phyloP scores from a whole-genome alignment of 495 filamentous ascomycete species.

The Collariella sp. region DNA sequence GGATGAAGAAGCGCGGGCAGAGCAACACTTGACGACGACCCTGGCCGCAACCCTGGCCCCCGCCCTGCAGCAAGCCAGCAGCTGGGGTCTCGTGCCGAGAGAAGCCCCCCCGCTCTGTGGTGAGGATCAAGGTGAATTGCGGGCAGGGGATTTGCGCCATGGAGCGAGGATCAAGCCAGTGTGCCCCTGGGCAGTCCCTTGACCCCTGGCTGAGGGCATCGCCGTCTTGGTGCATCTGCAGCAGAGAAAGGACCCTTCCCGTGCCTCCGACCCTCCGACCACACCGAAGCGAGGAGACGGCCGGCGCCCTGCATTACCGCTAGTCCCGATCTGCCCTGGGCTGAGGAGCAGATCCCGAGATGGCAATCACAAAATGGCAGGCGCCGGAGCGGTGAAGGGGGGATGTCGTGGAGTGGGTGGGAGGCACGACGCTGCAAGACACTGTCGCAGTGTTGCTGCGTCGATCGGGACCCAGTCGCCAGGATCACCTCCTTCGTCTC shows the following conservation, averaged over 20 bases:
- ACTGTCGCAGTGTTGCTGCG: too few relatives aligned
- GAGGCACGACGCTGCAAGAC: too few relatives aligned
- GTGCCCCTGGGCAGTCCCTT: too few relatives aligned
- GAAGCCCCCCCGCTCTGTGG: neutral
- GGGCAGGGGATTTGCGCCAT: constrained; percentile 20
- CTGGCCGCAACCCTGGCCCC: constrained; percentile 5
- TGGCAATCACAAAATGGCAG: constrained; percentile 14
- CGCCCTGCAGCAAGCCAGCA: neutral
- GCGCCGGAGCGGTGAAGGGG: constrained; percentile 1
- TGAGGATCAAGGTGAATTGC: constrained; percentile 3
- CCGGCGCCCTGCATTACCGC: constrained; percentile 9
- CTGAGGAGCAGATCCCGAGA: constrained; percentile 14
- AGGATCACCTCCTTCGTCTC: too few relatives aligned
- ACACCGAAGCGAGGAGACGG: constrained; percentile 10
- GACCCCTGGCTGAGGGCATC: constrained; percentile 11
- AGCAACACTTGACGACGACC: constrained; percentile 1
- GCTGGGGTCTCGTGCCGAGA: constrained; percentile 13
- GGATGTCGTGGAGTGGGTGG: too few relatives aligned
- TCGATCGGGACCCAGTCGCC: too few relatives aligned
- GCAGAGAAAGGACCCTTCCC: too few relatives aligned
- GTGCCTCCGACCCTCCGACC: constrained; percentile 9
- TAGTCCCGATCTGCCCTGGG: constrained; percentile 13
- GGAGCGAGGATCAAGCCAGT: constrained; percentile 21
- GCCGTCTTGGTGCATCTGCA: constrained; percentile 13
- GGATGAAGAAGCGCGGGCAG: constrained; percentile 1